Evolutionary conservation across 176 grass and related monocot species (phyloP).

Genomic region (Thinopyrum elongatum): DNA sequence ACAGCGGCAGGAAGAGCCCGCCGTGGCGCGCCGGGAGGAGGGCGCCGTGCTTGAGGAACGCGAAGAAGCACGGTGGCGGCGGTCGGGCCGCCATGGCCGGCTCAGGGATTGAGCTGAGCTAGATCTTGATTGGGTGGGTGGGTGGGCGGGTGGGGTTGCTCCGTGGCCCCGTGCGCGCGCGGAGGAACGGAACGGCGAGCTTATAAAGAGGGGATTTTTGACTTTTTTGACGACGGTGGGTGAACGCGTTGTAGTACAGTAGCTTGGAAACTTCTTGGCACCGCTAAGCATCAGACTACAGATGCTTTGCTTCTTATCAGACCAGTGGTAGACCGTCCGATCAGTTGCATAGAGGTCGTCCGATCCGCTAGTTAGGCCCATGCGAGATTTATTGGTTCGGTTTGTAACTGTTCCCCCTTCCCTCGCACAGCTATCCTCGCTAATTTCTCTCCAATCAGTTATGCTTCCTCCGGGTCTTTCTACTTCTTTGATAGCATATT

Average conservation of each 20-base stretch:
- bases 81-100: constrained; percentile 29
- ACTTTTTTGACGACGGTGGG: not conserved
- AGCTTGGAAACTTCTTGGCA: too few relatives aligned
- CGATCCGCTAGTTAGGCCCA: too few relatives aligned
- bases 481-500: too few relatives aligned
- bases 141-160: not conserved
- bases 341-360: too few relatives aligned
- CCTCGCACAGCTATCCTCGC: too few relatives aligned
- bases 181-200: not conserved
- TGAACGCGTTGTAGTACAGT: not conserved
- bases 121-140: not conserved
- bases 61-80: constrained; percentile 18
- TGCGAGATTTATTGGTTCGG: too few relatives aligned
- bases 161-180: not conserved
- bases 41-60: constrained; percentile 36
- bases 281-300: too few relatives aligned
- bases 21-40: constrained; percentile 19
- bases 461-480: too few relatives aligned
- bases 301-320: too few relatives aligned
- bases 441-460: too few relatives aligned
- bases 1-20: constrained; percentile 30
- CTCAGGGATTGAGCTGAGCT: not conserved
- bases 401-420: too few relatives aligned
- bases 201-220: not conserved
- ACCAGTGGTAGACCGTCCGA: too few relatives aligned